A percentile compares a stretch with the other conserved stretches of the same genome.
Conservation (phyloP, 495 filamentous ascomycete genomes). For the Aspergillus cavernicola region DNA sequence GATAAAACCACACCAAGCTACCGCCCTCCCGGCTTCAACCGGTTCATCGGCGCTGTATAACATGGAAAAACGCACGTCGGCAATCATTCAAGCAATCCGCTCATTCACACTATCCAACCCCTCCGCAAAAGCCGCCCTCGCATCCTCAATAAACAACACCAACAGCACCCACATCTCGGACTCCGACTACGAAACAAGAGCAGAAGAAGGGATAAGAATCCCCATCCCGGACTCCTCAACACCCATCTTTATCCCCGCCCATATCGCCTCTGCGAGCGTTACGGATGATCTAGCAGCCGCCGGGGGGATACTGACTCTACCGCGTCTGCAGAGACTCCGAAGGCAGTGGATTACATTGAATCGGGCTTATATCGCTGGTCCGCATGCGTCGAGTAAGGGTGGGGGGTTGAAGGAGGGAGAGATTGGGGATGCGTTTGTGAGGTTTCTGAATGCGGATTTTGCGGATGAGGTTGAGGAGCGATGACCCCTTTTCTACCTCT, state of each 20-base stretch:
- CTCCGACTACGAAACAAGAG: slow-evolving; percentile 24
- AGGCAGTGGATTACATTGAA: slow-evolving; percentile 86
- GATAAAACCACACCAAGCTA: slow-evolving; percentile 76
- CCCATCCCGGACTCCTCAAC: slow-evolving; percentile 36
- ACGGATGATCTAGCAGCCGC: slow-evolving; percentile 44
- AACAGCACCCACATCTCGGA: background rate
- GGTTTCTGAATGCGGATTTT: slow-evolving; percentile 45
- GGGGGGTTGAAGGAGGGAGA: slow-evolving; percentile 30
- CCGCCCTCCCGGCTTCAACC: slow-evolving; percentile 62
- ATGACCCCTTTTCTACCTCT: background rate
- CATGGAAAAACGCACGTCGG: slow-evolving; percentile 80
- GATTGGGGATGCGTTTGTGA: slow-evolving; percentile 45
- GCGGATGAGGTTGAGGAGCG: slow-evolving; percentile 23
- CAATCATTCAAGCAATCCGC: slow-evolving; percentile 70
- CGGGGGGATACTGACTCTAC: slow-evolving; percentile 57
- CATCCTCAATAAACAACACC: slow-evolving; percentile 24
- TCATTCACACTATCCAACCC: slow-evolving; percentile 48
- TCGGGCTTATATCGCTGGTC: slow-evolving; percentile 38
- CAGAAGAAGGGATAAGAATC: slow-evolving; percentile 44
- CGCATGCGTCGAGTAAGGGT: slow-evolving; percentile 25
- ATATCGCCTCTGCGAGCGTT: slow-evolving; percentile 34
- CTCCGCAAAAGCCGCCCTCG: slow-evolving; percentile 43
- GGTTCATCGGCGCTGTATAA: slow-evolving; percentile 79
- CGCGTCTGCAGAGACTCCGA: slow-evolving; percentile 76
- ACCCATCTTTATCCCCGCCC: slow-evolving; percentile 49